Base-by-base conservation (phyloP, 2,329 filamentous ascomycete genomes). In the Chaetothyriales sp. region DNA sequence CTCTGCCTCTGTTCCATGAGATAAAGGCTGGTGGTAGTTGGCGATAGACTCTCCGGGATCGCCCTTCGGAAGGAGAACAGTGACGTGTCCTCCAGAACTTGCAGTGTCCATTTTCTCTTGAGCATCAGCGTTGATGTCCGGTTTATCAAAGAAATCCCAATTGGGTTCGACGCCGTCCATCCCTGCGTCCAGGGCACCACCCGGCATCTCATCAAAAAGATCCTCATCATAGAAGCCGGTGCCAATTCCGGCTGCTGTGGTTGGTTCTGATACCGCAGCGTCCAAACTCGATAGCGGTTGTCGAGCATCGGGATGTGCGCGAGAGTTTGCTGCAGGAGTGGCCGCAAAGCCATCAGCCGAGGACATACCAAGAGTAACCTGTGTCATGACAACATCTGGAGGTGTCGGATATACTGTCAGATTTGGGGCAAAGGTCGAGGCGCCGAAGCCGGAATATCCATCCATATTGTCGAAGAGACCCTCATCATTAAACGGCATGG, bases 131-230 rank as follows among this genome's bases (percentile, higher is more conserved):
- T 40, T 40, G 13, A 40, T 15, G 10, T 65, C 69, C 46, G 74
- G 74, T 29, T 76, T 74, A 61, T 83, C 79, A 58, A 83, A 83
- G 62, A 82, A 83, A 61, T 74, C 80, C 63, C 82, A 83, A 59
- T 83, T 79, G 3, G 74, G 60, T 43, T 62, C 78, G 59, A 82
- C 79, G 2, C 74, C 78, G 19, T 80, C 72, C n/a, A 71, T 73
- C 58, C 74, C 74, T n/a, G 69, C 66, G 19, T 68, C 74, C 61
- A 77, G 78, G 46, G 71, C 70, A 48, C 71, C 73, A 47, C 73
- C 74, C 47, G 77, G 73, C 63, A 77, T 73, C 51, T 78, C 76
- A 13, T 74, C 76, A 53, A 81, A 81, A 1, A 81, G 66, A 61
- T 81, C 78, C 55, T 81, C 77, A 46, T 72, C 69, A 52, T 73